Evolutionary conservation across 257 asterid species (phyloP).

Genomic region (Solanum corneliomulleri): DNA sequence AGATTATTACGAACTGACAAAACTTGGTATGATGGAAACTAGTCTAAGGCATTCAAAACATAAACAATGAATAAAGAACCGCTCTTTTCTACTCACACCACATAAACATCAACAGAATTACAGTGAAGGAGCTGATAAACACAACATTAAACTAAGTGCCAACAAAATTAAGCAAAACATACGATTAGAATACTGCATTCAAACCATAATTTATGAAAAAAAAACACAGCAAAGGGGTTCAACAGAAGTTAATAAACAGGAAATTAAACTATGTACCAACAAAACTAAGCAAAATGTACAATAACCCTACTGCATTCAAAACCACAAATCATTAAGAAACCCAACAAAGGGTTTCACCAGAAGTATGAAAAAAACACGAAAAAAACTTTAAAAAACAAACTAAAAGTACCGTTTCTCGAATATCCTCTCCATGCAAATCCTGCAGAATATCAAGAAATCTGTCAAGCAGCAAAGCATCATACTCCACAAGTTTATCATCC

Average conservation of each 20-base stretch:
- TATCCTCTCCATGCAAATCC: slow-evolving; percentile 85
- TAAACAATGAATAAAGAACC: neutral
- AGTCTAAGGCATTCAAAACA: neutral
- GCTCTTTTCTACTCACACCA: neutral
- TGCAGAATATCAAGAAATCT: slow-evolving; percentile 91
- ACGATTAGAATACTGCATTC: neutral
- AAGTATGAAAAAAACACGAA: neutral
- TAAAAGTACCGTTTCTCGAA: slow-evolving; percentile 62
- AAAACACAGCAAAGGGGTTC: neutral
- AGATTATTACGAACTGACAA: neutral
- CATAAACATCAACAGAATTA: neutral
- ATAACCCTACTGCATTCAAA: neutral
- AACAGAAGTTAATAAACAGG: neutral
- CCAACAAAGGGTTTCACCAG: neutral
- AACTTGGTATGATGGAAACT: neutral
- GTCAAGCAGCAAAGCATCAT: slow-evolving; percentile 86
- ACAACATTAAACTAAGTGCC: neutral
- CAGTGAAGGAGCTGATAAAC: neutral
- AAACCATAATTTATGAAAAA: neutral
- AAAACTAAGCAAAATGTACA: neutral
- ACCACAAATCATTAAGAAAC: neutral
- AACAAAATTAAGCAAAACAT: neutral
- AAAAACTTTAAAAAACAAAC: neutral
- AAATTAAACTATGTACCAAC: neutral
- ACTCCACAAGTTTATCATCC: slow-evolving; percentile 93